Evolutionary conservation across 352 stramenopile species (phyloP), one percentile per base, ranked within the genome.

Genomic region (Phytophthora sojae): DNA sequence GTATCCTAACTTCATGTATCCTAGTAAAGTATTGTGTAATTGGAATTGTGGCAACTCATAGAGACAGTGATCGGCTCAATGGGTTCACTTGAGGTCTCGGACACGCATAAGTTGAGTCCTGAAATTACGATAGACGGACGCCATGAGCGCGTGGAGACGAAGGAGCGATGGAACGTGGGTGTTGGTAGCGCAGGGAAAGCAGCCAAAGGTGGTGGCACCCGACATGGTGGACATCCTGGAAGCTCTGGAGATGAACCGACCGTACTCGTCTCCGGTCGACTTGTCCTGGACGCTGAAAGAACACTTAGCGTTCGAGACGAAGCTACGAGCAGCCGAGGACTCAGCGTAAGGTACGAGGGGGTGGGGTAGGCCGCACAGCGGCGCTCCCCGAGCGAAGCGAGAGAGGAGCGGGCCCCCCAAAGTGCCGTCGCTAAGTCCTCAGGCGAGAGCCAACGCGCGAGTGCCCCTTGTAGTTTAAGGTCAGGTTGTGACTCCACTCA

Each of bases 261-360:
- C 47, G 19, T 23, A 25, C 17, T 25, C n/a, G 44, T 32, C 47
- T 1, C 15, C 9, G n/a, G 15, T 14, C 47, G 19, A 44, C 11
- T 45, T 8, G 25, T 42, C 49, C 4, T 62, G 61, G 51, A 67
- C 51, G 9, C 17, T 54, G 21, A n/a, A 32, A 17, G 61, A 68
- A 26, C 61, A 61, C 51, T 30, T 42, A 29, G 7, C 5, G 19
- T 61, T 60, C 19, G 35, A 59, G 17, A 39, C 50, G 21, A 49
- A 12, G 2, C 15, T 60, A 2, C 12, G 14, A 15, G 53, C n/a
- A 29, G 26, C 26, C 26, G 26, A 21, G 0, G 21, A 21, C 21
- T 21, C 1, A 21, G 21, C 21, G 21, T 21, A 21, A 21, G 21
- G 21, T 21, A 21, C 21, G 21, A 21, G 21, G 21, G 21, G 21